phyloP scores from a whole-genome alignment of 129 eudicot genomes.

The Flaveria sonorensis region DNA sequence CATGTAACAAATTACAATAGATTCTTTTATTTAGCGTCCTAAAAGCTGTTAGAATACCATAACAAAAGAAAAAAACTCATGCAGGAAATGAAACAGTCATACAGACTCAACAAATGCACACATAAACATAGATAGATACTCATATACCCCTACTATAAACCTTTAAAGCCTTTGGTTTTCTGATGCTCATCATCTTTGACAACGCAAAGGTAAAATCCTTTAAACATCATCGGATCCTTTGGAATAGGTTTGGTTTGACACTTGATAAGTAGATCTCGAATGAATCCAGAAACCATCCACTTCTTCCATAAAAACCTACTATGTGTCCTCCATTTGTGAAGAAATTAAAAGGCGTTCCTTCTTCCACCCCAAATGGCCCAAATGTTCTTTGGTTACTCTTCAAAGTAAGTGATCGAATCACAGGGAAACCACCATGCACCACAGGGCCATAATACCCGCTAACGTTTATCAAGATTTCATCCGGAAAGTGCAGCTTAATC shows the following conservation, averaged over 20 bases:
- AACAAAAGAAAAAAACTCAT: too few relatives aligned
- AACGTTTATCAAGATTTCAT: slow-evolving; percentile 54
- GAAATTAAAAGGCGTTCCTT: slow-evolving; percentile 62
- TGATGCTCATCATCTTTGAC: slow-evolving; percentile 16
- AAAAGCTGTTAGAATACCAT: neutral
- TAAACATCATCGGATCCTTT: slow-evolving; percentile 39
- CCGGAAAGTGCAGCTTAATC: slow-evolving; percentile 77
- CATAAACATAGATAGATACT: neutral
- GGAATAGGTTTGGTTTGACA: slow-evolving; percentile 29
- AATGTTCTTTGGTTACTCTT: slow-evolving; percentile 59
- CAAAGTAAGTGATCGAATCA: slow-evolving; percentile 60
- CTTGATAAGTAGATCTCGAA: slow-evolving; percentile 50
- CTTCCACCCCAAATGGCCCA: slow-evolving; percentile 77
- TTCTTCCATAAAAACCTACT: slow-evolving; percentile 69
- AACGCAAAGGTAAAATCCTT: slow-evolving; percentile 18
- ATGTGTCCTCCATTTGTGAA: slow-evolving; percentile 49
- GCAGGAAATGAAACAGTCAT: neutral
- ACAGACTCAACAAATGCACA: neutral
- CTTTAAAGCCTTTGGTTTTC: slow-evolving; percentile 16
- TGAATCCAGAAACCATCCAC: slow-evolving; percentile 76
- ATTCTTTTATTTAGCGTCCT: neutral
- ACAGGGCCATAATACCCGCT: slow-evolving; percentile 61
- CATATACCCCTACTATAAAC: slow-evolving; percentile 11
- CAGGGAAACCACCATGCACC: slow-evolving; percentile 60
- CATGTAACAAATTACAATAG: neutral